phyloP scores from a whole-genome alignment of 2,329 filamentous ascomycete genomes.

The Fusarium graminum region DNA sequence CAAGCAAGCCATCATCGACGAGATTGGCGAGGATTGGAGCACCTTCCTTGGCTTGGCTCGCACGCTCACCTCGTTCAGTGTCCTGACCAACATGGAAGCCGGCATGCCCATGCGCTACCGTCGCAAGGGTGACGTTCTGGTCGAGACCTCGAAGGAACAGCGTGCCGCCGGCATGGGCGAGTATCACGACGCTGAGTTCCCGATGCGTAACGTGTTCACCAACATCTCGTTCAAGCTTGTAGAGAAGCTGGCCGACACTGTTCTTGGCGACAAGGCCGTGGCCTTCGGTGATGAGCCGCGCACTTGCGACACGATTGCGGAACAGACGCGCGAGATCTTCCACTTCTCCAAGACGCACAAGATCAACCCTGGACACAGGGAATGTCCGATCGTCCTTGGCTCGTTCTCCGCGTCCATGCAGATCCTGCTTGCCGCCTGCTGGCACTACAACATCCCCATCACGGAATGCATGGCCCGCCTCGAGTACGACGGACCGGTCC shows the following conservation, averaged over 20 bases:
- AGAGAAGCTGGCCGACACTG: rapidly evolving
- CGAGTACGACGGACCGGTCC: neutral
- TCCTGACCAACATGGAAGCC: neutral
- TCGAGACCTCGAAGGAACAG: neutral
- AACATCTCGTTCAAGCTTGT: neutral
- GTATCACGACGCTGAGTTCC: neutral
- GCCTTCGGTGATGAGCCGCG: neutral
- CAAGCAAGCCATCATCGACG: neutral
- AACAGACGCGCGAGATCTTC: neutral
- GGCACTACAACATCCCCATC: neutral
- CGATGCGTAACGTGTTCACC: neutral
- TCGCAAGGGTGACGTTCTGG: neutral
- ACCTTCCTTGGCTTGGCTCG: neutral
- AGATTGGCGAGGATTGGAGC: neutral
- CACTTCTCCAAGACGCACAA: neutral
- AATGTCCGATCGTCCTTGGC: rapidly evolving
- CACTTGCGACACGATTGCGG: rapidly evolving
- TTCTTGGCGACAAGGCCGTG: neutral
- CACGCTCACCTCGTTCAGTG: neutral
- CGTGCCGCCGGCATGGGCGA: neutral
- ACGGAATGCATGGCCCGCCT: neutral
- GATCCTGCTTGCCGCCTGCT: neutral
- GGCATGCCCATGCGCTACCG: neutral
- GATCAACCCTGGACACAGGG: neutral
- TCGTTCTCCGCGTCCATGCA: neutral